Conservation (phyloP, 225 moss, liverwort and hornwort genomes). For the Polytrichum formosum region DNA sequence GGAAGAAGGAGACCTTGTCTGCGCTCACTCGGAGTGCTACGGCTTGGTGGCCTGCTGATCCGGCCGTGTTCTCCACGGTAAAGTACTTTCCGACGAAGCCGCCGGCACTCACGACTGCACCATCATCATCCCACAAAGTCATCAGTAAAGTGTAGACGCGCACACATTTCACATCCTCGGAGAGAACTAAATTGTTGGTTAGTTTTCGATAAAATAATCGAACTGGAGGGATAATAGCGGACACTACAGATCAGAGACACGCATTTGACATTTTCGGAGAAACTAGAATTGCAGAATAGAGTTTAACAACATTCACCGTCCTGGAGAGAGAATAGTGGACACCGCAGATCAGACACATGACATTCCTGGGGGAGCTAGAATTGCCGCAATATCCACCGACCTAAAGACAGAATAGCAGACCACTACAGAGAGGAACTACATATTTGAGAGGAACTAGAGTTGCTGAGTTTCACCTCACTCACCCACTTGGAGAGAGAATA, state of each 20-base stretch:
- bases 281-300: not conserved
- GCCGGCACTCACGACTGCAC: slow-evolving; percentile 41
- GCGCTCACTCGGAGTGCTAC: slow-evolving; percentile 62
- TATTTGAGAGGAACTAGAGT: not conserved
- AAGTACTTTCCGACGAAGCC: slow-evolving; percentile 59
- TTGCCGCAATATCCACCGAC: too few relatives aligned
- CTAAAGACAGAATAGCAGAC: too few relatives aligned
- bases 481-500: too few relatives aligned
- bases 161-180: too few relatives aligned
- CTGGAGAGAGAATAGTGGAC: not conserved
- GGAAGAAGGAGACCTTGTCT: slow-evolving; percentile 43
- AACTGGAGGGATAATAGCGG: not conserved
- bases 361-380: not conserved
- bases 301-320: too few relatives aligned
- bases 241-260: not conserved
- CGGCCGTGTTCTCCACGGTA: slow-evolving; percentile 67
- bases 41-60: slow-evolving; percentile 53
- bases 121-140: not conserved
- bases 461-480: too few relatives aligned
- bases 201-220: not conserved
- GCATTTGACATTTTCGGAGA: not conserved
- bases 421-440: too few relatives aligned
- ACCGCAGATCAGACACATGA: not conserved
- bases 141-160: not conserved
- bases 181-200: not conserved